Evolutionary conservation across 176 grass and related monocot species (phyloP), one percentile per base, ranked within the genome.

Genomic region (Lolium perenne): DNA sequence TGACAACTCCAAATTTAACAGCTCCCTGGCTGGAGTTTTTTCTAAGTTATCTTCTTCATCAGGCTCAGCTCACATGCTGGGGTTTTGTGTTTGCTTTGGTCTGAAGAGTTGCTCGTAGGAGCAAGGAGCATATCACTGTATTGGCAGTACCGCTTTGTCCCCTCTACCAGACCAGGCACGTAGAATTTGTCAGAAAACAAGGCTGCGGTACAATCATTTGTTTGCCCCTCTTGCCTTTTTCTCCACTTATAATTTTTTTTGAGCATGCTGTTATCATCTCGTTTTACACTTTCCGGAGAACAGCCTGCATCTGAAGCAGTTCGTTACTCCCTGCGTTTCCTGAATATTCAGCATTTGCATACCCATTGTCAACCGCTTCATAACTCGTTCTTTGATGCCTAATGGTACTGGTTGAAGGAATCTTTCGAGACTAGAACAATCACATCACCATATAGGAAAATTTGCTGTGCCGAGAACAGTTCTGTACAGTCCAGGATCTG

Each of bases 1-100:
- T 69, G 80, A 84, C 76, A 76, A 67, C 59, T 87, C 75, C 80
- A 66, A 80, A 49, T 84, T 87, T 91, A 66, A 87, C 75, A 91
- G 25, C 57, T 35, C 65, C 80, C 74, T 74, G 23, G 25, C 22
- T 53, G 23, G 72, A 75, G 72, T 75, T 86, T 83, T 56, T 78
- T 79, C 38, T 64, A 90, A 77, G 72, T 47, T 41, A 57, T 66
- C 23, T 66, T 80, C 78, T 18, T 29, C 68, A 77, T 81, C 77
- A 50, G 43, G 43, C 14, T 75, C 10, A 8, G 21, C 63, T 78
- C 79, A 86, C 63, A 77, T 72, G 72, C 53, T 80, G 64, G 16
- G 15, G 53, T 20, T 65, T 81, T 10, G 43, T 13, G 51, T 80
- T 87, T 83, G 80, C 89, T 84, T 87, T 81, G 56, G 38, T 87